These are phyloP conservation scores for Neocucurbitaria cava DNA, from an alignment of 2,329 filamentous ascomycete genomes.

Conservation along the genomic window DNA sequence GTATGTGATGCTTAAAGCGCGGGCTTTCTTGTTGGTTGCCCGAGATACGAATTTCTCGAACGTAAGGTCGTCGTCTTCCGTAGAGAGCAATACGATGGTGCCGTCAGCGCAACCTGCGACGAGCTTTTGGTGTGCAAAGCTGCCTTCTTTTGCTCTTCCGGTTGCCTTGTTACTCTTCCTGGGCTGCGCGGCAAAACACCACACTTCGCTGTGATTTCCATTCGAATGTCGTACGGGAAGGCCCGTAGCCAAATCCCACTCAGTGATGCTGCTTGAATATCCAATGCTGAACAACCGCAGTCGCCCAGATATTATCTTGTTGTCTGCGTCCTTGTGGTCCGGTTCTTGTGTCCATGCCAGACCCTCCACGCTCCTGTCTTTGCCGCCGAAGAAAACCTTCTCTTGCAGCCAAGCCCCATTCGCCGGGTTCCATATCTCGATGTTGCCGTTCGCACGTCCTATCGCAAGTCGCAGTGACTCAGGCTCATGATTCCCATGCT, in stretches of 20 bases:
- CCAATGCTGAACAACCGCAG: conserved; percentile 95
- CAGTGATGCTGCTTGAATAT: conserved; percentile 88
- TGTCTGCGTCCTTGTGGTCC: conserved; percentile 68
- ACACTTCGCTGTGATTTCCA: conserved; percentile 94
- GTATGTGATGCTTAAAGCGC: conserved; percentile 90
- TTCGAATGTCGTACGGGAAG: conserved; percentile 81
- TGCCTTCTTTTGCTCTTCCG: conserved; percentile 26
- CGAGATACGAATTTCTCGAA: conserved; percentile 79
- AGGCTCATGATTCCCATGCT: conserved; percentile 51
- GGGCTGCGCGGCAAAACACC: conserved; percentile 92
- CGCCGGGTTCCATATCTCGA: conserved; percentile 95
- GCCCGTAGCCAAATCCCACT: conserved; percentile 89
- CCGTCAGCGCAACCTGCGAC: conserved; percentile 92
- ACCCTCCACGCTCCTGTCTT: conserved; percentile 86
- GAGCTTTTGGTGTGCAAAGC: conserved; percentile 62
- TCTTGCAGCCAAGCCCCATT: conserved; percentile 89
- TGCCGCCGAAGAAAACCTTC: conserved; percentile 80
- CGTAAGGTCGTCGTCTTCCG: conserved; percentile 80
- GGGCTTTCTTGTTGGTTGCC: conserved; percentile 81
- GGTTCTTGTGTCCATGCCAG: conserved; percentile 91
- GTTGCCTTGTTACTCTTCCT: conserved; percentile 50
- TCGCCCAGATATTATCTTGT: conserved; percentile 70
- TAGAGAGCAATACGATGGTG: conserved; percentile 84
- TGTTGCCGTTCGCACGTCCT: conserved; percentile 91
- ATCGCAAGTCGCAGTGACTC: conserved; percentile 80